Evolutionary conservation across 2,329 filamentous ascomycete species (phyloP).

Genomic region (Macrophomina tecta): DNA sequence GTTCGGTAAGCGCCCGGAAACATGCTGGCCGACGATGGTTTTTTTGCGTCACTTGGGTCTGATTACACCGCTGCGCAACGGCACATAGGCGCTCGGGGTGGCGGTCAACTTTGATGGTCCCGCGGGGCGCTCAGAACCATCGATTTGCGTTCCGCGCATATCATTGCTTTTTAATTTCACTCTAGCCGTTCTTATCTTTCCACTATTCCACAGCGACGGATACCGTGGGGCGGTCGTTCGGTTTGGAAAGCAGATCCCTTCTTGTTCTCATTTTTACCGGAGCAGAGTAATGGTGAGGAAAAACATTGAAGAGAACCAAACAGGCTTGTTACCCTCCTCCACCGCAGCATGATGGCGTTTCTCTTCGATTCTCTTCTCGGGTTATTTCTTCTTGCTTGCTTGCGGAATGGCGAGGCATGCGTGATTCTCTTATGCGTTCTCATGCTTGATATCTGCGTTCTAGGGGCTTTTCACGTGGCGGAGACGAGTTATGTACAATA

Average conservation of each 20-base stretch:
- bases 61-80: neutral
- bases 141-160: neutral
- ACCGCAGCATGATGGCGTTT: constrained; percentile 17
- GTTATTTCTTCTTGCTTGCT: neutral
- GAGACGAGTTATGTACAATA: constrained; percentile 14
- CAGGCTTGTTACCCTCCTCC: neutral
- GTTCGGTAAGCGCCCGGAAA: too few species aligned
- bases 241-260: constrained; percentile 13
- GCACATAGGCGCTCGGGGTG: neutral
- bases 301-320: neutral
- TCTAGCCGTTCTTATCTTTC: neutral
- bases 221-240: neutral
- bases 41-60: too few species aligned
- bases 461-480: neutral
- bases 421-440: neutral
- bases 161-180: neutral
- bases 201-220: constrained; percentile 11
- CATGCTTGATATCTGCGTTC: neutral
- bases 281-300: constrained; percentile 11
- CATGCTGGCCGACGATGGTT: too few species aligned
- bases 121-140: neutral
- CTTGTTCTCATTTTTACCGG: neutral
- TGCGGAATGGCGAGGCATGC: neutral
- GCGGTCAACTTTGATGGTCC: neutral
- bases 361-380: neutral